Percentiles rank a stretch among this genome's conserved stretches.
phyloP scores from a whole-genome alignment of 2,329 filamentous ascomycete species.

The Cercospora citrullina region DNA sequence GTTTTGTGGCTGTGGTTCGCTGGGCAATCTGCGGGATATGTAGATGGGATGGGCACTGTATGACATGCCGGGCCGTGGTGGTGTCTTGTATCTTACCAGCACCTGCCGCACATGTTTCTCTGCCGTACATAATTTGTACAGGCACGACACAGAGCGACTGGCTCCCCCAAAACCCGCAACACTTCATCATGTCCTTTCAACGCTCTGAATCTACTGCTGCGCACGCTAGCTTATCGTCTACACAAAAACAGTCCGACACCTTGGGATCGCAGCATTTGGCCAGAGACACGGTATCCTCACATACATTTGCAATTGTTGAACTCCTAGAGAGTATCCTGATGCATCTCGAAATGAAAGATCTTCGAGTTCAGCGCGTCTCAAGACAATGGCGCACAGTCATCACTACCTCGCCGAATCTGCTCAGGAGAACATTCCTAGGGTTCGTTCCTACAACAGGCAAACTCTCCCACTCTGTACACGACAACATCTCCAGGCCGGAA shows the following conservation, averaged over 20 bases:
- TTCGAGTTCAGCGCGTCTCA: constrained; percentile 18
- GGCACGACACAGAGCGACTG: not conserved
- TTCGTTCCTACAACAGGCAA: constrained; percentile 17
- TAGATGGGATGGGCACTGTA: not conserved
- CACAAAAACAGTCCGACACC: not conserved
- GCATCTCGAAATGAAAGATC: constrained; percentile 18
- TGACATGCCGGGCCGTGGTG: not conserved
- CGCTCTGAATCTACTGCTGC: not conserved
- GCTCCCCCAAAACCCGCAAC: not conserved
- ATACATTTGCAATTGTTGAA: constrained; percentile 13
- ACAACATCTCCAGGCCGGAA: not conserved
- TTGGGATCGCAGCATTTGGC: not conserved
- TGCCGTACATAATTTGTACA: not conserved
- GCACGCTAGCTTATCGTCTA: not conserved
- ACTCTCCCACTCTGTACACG: constrained; percentile 10
- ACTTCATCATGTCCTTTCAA: not conserved
- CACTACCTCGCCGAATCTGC: constrained; percentile 15
- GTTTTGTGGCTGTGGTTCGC: not conserved
- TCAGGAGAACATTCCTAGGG: constrained; percentile 13
- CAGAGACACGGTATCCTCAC: not conserved
- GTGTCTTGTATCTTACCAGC: not conserved
- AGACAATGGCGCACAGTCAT: constrained; percentile 18
- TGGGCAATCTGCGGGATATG: constrained; percentile 4
- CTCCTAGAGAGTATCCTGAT: constrained; percentile 21
- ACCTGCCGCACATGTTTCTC: not conserved